Percentiles rank a stretch among this genome's conserved stretches.
These are phyloP conservation scores for Stemphylium lycopersici DNA, from an alignment of 2,329 filamentous ascomycete genomes.

Conservation along the genomic window DNA sequence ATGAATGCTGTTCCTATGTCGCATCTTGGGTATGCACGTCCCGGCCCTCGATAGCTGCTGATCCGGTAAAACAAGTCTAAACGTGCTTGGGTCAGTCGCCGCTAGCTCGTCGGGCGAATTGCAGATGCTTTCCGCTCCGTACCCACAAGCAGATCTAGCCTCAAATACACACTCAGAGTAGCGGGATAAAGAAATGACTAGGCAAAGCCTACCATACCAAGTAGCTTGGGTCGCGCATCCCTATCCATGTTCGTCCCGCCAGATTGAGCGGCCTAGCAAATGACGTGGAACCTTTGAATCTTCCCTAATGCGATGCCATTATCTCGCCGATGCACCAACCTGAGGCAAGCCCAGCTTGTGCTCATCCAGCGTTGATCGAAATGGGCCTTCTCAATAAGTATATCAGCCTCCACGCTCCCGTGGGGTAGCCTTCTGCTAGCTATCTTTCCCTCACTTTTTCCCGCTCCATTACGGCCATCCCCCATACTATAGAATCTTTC, in stretches of 20 bases:
- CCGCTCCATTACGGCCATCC: conserved; percentile 27
- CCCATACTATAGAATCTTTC: conserved; percentile 27
- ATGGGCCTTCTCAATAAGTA: conserved; percentile 38
- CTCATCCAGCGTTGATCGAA: conserved; percentile 37
- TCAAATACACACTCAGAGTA: conserved; percentile 37
- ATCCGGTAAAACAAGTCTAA: conserved; percentile 42
- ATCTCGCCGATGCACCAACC: conserved; percentile 48
- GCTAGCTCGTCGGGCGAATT: conserved; percentile 22
- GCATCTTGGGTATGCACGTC: conserved; percentile 26
- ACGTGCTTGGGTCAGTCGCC: conserved; percentile 19
- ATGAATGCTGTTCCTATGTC: conserved; percentile 31
- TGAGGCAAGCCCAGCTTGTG: conserved; percentile 37
- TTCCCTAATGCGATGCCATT: conserved; percentile 42
- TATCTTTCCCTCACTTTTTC: conserved; percentile 34
- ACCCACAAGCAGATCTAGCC: conserved; percentile 43
- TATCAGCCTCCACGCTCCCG: conserved; percentile 49
- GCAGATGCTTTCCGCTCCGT: conserved; percentile 25
- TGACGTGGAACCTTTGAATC: conserved; percentile 43
- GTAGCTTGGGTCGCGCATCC: conserved; percentile 37
- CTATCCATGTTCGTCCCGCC: conserved; percentile 44
- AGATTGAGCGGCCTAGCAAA: conserved; percentile 48
- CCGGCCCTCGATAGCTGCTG: conserved; percentile 33
- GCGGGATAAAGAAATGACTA: conserved; percentile 46
- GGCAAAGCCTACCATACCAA: conserved; percentile 38
- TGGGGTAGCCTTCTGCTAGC: conserved; percentile 42